A percentile compares a stretch with the other conserved stretches of the same genome.
These are phyloP conservation scores for Chalciporus sphaerocephalus DNA, from an alignment of 768 basidiomycete genomes.

Conservation along the genomic window DNA sequence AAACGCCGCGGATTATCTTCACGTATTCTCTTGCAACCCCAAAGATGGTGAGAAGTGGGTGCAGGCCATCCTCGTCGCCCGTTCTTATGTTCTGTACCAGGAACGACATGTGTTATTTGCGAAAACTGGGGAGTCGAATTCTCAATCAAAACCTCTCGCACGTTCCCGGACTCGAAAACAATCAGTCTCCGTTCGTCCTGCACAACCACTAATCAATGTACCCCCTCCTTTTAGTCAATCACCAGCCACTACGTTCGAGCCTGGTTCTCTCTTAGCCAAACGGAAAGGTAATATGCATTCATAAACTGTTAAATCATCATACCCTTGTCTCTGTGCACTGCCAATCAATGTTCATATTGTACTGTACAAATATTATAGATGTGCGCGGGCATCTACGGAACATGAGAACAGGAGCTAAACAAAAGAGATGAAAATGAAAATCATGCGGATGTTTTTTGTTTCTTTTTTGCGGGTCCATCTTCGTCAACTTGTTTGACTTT, in stretches of 20 bases:
- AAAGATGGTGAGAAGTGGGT: conserved; percentile 75
- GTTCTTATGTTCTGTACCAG: conserved; percentile 80
- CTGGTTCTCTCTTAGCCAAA: conserved; percentile 69
- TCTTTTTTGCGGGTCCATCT: conserved; percentile 69
- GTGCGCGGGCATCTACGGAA: not conserved
- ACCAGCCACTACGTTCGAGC: conserved; percentile 52
- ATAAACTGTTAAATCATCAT: conserved; percentile 4
- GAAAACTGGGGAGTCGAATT: conserved; percentile 19
- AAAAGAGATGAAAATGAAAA: not conserved
- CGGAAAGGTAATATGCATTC: conserved; percentile 32
- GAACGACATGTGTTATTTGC: conserved; percentile 61
- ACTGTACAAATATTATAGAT: conserved; percentile 21
- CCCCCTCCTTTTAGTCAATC: conserved; percentile 37
- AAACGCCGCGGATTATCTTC: conserved; percentile 81
- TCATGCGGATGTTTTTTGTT: conserved; percentile 54
- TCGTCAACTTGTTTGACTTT: conserved; percentile 35
- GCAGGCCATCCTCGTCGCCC: conserved; percentile 73
- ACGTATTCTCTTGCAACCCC: conserved; percentile 76
- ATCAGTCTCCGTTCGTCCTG: conserved; percentile 31
- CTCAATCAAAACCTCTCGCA: conserved; percentile 32
- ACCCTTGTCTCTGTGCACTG: conserved; percentile 6
- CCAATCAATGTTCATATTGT: conserved; percentile 19
- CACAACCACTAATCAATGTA: conserved; percentile 49
- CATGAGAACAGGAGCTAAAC: not conserved
- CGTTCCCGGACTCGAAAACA: conserved; percentile 37